phyloP scores from a whole-genome alignment of 352 stramenopile species.

The Phytophthora cactorum region DNA sequence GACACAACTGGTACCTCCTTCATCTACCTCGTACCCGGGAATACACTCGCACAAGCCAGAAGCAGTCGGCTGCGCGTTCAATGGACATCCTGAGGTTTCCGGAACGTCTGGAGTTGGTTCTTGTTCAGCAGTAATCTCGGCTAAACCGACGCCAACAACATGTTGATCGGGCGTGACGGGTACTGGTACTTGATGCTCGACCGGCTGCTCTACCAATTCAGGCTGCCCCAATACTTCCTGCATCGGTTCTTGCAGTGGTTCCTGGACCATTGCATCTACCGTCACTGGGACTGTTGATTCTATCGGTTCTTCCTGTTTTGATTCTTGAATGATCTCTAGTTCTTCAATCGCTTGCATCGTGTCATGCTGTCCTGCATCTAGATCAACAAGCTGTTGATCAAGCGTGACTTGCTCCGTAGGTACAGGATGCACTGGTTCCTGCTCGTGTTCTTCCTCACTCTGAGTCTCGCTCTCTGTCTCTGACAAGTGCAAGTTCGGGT shows the following conservation, averaged over 20 bases:
- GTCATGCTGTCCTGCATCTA: slow-evolving; percentile 2
- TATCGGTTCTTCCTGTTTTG: slow-evolving; percentile 2
- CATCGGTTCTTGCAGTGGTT: slow-evolving; percentile 3
- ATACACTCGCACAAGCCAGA: slow-evolving; percentile 56
- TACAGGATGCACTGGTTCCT: neutral
- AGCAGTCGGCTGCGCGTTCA: slow-evolving; percentile 34
- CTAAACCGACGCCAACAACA: neutral
- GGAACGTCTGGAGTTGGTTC: slow-evolving; percentile 3
- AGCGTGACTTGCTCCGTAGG: neutral
- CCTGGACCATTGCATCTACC: neutral
- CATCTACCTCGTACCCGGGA: slow-evolving; percentile 43
- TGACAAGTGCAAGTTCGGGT: slow-evolving; percentile 40
- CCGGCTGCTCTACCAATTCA: neutral
- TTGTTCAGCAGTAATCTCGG: slow-evolving; percentile 1
- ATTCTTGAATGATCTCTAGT: neutral
- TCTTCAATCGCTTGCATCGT: neutral
- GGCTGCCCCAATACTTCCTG: slow-evolving; percentile 3
- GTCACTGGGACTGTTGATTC: neutral
- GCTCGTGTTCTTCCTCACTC: slow-evolving; percentile 4
- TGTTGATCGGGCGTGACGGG: neutral
- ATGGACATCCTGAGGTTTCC: slow-evolving; percentile 34
- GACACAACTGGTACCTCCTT: slow-evolving; percentile 38
- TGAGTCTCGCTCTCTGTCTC: slow-evolving; percentile 16
- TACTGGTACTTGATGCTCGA: slow-evolving; percentile 1
- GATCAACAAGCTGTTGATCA: slow-evolving; percentile 1